Base-by-base conservation (phyloP, 2,329 filamentous ascomycete genomes). In the Paecilomyces sp. region DNA sequence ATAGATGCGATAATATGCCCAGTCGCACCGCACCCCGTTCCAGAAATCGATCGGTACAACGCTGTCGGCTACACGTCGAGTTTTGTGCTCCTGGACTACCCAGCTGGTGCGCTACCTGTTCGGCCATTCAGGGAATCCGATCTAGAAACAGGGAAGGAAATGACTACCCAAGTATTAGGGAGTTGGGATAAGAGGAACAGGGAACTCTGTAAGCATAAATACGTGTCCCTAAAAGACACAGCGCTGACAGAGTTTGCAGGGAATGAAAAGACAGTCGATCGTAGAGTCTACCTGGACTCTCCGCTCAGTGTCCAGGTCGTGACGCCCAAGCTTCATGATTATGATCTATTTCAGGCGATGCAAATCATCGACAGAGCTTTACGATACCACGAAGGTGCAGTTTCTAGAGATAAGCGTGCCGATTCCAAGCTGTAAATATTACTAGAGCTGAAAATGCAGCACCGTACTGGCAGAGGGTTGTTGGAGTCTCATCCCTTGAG, bases 1-100 rank as follows among this genome's bases (percentile, higher is more conserved):
- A 74, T 88, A 7, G 86, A 88, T 74, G 84, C 84, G 0, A 80
- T 89, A 57, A 80, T 89, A 58, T 85, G 81, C 62, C 86, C 86
- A 0, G 77, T 87, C 0, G 85, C 85, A 13, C 85, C 85, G 1
- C 86, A 89, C 69, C 84, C 86, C 0, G 80, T 86, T 0, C 83
- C 85, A 1, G 78, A 80, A 9, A 81, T 86, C 58, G 86, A 89
- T 72, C 75, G 80, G 1, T 88, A 84, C 72, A 86, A 87, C 68
- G 81, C 81, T 0, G 81, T 84, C 0, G 82, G 84, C 59, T 88
- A 88, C 67, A 87, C 85, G 0, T 82, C 78, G 24, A 79, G 77
- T 1, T 87, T 85, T 66, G 85, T 87, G 8, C 66, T 88, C 58
- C 70, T 88, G 24, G 86, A 89, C 67, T 86, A 84, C 65, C 82